Evolutionary conservation across 148 eudicot genomes (phyloP).

Genomic region (Arbutus unedo): DNA sequence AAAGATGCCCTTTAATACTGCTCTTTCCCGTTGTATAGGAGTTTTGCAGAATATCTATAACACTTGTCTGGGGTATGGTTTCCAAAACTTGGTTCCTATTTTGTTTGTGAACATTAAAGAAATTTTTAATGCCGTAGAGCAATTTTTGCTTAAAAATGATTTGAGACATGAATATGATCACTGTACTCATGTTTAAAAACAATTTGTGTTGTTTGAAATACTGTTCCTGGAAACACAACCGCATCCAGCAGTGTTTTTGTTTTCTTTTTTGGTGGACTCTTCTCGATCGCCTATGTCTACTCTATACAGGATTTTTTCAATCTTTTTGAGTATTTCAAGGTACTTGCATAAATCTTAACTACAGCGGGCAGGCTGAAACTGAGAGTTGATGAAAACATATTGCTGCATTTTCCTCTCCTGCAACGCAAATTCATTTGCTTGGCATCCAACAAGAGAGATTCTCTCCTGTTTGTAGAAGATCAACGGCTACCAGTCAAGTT

Average conservation of each 20-base stretch:
- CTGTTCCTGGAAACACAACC: neutral
- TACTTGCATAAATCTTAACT: neutral
- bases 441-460: neutral
- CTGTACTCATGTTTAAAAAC: neutral
- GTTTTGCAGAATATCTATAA: neutral
- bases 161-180: neutral
- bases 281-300: neutral
- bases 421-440: neutral
- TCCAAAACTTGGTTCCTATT: neutral
- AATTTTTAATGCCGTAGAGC: neutral
- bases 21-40: neutral
- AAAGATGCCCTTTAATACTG: neutral
- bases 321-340: neutral
- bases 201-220: neutral
- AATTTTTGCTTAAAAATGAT: neutral
- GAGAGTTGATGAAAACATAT: neutral
- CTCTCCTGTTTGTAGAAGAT: neutral
- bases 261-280: neutral
- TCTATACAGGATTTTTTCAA: neutral
- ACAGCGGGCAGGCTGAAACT: neutral
- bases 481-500: neutral
- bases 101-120: neutral
- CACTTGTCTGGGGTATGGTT: neutral
- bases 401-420: neutral
- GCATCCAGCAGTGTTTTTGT: neutral